These are phyloP conservation scores for Rhizodiscina lignyota DNA, from an alignment of 495 filamentous ascomycete genomes.

Conservation along the genomic window DNA sequence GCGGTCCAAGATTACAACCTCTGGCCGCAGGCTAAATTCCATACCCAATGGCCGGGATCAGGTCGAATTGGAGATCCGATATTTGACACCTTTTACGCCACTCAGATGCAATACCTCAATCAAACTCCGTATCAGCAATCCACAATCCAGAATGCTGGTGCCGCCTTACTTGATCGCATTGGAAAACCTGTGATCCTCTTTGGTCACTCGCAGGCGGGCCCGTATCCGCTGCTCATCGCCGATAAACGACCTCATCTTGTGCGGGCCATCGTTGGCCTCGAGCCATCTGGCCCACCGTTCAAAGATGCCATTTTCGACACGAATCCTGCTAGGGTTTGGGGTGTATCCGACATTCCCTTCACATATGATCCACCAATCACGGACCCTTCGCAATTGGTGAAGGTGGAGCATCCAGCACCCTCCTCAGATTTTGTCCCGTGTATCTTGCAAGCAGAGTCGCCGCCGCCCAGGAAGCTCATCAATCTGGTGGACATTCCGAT, in stretches of 20 bases:
- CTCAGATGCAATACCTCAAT: constrained; percentile 14
- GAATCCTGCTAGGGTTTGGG: constrained; percentile 9
- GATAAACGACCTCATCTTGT: constrained; percentile 27
- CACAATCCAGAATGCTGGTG: constrained; percentile 12
- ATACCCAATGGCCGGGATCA: constrained; percentile 34
- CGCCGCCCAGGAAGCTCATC: constrained; percentile 27
- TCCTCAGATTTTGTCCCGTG: constrained; percentile 15
- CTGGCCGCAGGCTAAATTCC: constrained; percentile 28
- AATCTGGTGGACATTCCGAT: constrained; percentile 31
- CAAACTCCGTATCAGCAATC: constrained; percentile 10
- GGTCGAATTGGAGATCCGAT: constrained; percentile 25
- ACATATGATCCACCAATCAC: constrained; percentile 29
- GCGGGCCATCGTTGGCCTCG: constrained; percentile 31
- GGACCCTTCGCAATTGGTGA: constrained; percentile 16
- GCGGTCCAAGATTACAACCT: constrained; percentile 19
- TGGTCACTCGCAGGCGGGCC: constrained; percentile 18
- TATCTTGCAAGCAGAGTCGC: constrained; percentile 29
- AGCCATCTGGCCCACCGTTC: constrained; percentile 39
- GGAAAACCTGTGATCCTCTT: constrained; percentile 18
- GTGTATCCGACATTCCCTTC: constrained; percentile 19
- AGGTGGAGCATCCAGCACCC: constrained; percentile 15
- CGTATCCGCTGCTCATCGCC: constrained; percentile 17
- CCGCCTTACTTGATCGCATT: constrained; percentile 19
- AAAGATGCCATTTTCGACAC: constrained; percentile 11
- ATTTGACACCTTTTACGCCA: constrained; percentile 29